A percentile compares a stretch with the other conserved stretches of the same genome.
phyloP scores from a whole-genome alignment of 2,329 filamentous ascomycete species.

The Sclerotinia nivalis region DNA sequence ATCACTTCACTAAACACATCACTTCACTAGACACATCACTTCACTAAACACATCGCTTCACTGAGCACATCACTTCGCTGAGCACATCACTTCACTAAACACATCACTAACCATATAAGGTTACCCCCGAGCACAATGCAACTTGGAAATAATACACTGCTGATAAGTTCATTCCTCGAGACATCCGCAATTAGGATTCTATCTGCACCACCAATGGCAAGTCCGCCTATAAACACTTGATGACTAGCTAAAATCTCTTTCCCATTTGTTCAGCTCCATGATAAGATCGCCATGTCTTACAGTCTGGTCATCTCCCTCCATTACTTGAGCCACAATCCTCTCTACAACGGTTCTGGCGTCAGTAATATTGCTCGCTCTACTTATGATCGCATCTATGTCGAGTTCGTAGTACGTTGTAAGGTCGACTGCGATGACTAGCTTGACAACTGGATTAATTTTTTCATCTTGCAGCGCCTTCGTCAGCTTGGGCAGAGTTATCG shows the following conservation, averaged over 20 bases:
- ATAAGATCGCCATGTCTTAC: neutral
- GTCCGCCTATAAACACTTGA: neutral
- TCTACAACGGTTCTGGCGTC: neutral
- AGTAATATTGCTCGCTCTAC: neutral
- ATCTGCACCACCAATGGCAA: too few relatives aligned
- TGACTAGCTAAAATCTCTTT: neutral
- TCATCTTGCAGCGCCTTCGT: fast-evolving
- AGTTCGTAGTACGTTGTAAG: neutral
- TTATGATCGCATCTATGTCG: neutral
- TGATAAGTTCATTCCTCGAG: too few relatives aligned
- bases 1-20: too few relatives aligned
- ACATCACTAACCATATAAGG: too few relatives aligned
- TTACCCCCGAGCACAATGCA: too few relatives aligned
- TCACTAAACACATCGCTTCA: too few relatives aligned
- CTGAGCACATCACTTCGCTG: too few relatives aligned
- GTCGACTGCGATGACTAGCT: neutral
- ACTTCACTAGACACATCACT: too few relatives aligned
- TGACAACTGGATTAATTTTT: neutral
- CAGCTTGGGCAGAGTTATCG: fast-evolving
- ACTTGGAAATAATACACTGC: too few relatives aligned
- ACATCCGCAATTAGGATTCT: too few relatives aligned
- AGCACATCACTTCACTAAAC: too few relatives aligned
- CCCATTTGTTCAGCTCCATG: neutral
- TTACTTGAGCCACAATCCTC: neutral
- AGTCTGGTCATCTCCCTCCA: too few relatives aligned